Conservation (phyloP, 1,139 yeast species). For the Yamadazyma jaroonii region DNA sequence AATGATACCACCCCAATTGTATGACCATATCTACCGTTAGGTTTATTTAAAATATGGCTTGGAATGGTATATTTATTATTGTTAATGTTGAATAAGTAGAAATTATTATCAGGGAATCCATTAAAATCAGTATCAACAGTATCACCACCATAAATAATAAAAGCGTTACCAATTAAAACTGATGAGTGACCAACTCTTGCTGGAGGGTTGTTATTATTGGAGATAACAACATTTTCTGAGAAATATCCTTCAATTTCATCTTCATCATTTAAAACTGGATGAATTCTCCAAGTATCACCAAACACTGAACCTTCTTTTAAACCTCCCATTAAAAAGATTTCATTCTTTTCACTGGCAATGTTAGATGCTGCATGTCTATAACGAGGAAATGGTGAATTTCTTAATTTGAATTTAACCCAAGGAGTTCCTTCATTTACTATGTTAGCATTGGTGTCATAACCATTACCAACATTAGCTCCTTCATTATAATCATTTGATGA, state of each 20-base stretch:
- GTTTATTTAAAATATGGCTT: conserved; percentile 75
- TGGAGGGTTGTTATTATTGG: conserved; percentile 65
- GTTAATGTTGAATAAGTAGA: conserved; percentile 86
- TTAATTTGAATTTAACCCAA: conserved; percentile 72
- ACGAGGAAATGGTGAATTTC: conserved; percentile 87
- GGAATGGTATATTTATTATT: conserved; percentile 92
- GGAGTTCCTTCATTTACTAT: conserved; percentile 43
- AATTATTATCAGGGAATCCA: conserved; percentile 81
- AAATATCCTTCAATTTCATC: conserved; percentile 34
- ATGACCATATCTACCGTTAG: conserved; percentile 94
- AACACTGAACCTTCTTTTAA: conserved; percentile 87
- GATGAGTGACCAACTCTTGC: conserved; percentile 97
- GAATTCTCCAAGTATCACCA: conserved; percentile 88
- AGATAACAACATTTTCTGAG: conserved; percentile 62
- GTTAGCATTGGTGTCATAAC: not conserved
- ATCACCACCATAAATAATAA: conserved; percentile 94
- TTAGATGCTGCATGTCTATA: conserved; percentile 89
- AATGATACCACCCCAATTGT: conserved; percentile 62
- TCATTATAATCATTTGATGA: not conserved
- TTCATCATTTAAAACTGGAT: conserved; percentile 34
- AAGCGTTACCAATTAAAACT: conserved; percentile 91
- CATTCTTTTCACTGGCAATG: conserved; percentile 74
- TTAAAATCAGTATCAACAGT: conserved; percentile 80
- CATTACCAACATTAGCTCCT: conserved; percentile 1
- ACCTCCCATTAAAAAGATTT: conserved; percentile 91